Percentiles rank a stretch among this genome's conserved stretches.
Conservation (phyloP, 352 stramenopile genomes). For the Phytophthora foliorum region DNA sequence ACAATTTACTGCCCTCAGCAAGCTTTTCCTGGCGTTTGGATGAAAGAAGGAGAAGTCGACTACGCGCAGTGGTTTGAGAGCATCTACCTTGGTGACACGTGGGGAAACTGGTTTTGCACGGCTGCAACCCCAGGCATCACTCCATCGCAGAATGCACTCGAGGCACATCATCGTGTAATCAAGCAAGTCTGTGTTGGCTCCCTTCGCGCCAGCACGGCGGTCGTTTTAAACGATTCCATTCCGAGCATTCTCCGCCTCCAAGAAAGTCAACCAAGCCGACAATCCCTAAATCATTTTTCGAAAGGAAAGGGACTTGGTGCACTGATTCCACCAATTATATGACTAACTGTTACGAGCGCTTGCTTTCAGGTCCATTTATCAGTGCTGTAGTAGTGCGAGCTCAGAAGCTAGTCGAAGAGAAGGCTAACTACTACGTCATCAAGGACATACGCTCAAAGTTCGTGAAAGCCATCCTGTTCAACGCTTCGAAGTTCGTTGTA, state of each 20-base stretch:
- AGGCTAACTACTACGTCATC: too few species aligned
- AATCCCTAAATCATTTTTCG: too few species aligned
- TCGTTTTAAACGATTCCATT: not conserved
- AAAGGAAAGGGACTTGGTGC: too few species aligned
- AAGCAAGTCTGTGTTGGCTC: conserved; percentile 1
- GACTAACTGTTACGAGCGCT: too few species aligned
- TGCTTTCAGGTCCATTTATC: too few species aligned
- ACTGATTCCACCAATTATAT: too few species aligned
- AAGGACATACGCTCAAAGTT: too few species aligned
- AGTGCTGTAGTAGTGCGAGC: too few species aligned
- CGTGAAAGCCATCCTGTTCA: too few species aligned
- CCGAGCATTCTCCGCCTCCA: not conserved
- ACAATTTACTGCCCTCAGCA: not conserved
- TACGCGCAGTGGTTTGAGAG: conserved; percentile 1
- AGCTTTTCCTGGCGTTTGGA: not conserved
- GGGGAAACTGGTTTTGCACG: not conserved
- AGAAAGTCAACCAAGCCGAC: not conserved
- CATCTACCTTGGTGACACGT: not conserved
- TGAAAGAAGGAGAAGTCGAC: not conserved
- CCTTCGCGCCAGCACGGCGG: not conserved
- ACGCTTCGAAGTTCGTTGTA: too few species aligned
- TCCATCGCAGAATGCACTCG: not conserved
- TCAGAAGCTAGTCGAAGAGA: too few species aligned
- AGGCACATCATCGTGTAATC: conserved; percentile 1
- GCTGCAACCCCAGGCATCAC: not conserved